These are phyloP conservation scores for Phalaenopsis aphrodite DNA, from an alignment of 106 monocot genomes.

Conservation along the genomic window DNA sequence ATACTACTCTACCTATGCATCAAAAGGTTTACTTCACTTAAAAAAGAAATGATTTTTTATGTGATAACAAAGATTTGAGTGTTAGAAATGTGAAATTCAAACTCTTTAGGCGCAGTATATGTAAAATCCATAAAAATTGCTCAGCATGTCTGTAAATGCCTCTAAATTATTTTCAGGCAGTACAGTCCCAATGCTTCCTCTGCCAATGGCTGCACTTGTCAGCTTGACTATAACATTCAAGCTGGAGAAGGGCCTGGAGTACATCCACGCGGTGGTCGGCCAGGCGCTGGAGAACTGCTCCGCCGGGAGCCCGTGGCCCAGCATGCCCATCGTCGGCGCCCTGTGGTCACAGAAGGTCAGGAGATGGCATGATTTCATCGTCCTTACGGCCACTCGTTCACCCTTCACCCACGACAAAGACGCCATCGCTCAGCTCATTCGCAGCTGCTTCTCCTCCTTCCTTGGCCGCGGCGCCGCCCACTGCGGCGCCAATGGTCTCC, in stretches of 20 bases:
- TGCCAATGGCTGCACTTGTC: constrained; percentile 93
- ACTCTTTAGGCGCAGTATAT: too few relatives aligned
- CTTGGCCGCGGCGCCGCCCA: constrained; percentile 24
- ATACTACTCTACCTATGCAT: too few relatives aligned
- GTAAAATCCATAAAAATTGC: too few relatives aligned
- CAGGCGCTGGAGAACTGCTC: constrained; percentile 85
- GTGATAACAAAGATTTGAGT: too few relatives aligned
- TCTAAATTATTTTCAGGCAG: constrained; percentile 35
- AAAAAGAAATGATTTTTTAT: too few relatives aligned
- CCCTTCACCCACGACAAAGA: constrained; percentile 70
- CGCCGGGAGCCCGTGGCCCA: constrained; percentile 64
- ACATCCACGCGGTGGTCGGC: constrained; percentile 50
- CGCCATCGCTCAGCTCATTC: constrained; percentile 60
- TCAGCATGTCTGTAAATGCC: too few relatives aligned
- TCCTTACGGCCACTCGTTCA: constrained; percentile 57
- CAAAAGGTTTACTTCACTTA: too few relatives aligned
- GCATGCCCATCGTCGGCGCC: constrained; percentile 86
- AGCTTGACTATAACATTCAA: constrained; percentile 93
- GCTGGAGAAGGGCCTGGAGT: constrained; percentile 66
- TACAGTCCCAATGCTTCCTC: constrained; percentile 59
- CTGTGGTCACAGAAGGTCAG: constrained; percentile 83
- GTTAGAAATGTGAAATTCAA: too few relatives aligned
- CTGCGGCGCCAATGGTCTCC: constrained; percentile 60
- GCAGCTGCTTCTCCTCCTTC: constrained; percentile 78
- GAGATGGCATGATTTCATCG: constrained; percentile 88